Percentiles rank a stretch among this genome's conserved stretches.
phyloP scores from a whole-genome alignment of 129 eudicot species.

The Glebionis coronaria region DNA sequence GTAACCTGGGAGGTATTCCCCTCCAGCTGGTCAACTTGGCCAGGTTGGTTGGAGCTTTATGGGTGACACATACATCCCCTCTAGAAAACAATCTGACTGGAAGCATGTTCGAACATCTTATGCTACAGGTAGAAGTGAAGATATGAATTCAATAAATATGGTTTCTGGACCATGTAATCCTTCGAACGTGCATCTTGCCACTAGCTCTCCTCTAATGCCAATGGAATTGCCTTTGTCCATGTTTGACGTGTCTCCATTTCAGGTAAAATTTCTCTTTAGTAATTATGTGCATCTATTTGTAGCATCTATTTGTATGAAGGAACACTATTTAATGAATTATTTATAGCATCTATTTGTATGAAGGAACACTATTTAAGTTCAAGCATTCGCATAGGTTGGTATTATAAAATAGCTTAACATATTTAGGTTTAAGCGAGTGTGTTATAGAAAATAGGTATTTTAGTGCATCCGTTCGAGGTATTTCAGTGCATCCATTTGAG shows the following conservation, averaged over 20 bases:
- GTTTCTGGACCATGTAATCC: conserved; percentile 52
- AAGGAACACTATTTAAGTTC: too few relatives aligned
- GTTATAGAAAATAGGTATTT: too few relatives aligned
- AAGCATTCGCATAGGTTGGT: too few relatives aligned
- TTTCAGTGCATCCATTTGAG: too few relatives aligned
- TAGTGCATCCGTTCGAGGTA: too few relatives aligned
- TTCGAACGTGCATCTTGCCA: conserved; percentile 67
- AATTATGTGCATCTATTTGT: too few relatives aligned
- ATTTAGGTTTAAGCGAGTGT: too few relatives aligned
- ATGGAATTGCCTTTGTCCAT: conserved; percentile 80
- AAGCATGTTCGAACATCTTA: conserved; percentile 69
- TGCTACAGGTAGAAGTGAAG: conserved; percentile 55
- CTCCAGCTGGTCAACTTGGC: conserved; percentile 91
- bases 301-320: too few relatives aligned
- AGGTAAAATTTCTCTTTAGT: too few relatives aligned
- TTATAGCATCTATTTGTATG: too few relatives aligned
- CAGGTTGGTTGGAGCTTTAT: conserved; percentile 97
- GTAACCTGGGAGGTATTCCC: conserved; percentile 73
- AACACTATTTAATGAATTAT: too few relatives aligned
- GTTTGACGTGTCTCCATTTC: conserved; percentile 87
- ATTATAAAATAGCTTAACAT: too few relatives aligned
- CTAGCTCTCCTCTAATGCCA: conserved; percentile 76
- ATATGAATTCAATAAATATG: conserved; percentile 50
- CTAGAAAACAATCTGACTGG: conserved; percentile 96
- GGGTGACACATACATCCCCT: conserved; percentile 87